A percentile compares a stretch with the other conserved stretches of the same genome.
phyloP scores from a whole-genome alignment of 2,329 filamentous ascomycete species.

The Phialophora macrospora region DNA sequence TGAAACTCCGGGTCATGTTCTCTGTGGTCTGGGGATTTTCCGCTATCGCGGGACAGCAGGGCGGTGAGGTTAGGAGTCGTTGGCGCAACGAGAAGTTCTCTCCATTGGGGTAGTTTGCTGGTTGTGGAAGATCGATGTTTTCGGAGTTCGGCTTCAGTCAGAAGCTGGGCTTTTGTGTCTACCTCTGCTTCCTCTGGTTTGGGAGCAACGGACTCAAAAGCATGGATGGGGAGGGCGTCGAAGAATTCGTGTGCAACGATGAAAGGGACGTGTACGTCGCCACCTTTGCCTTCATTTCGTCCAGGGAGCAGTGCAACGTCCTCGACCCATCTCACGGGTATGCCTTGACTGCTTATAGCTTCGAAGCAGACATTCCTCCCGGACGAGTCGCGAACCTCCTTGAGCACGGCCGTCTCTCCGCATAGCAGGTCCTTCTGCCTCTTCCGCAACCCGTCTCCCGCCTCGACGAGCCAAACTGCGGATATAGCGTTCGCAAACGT shows the following conservation, averaged over 20 bases:
- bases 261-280: constrained; percentile 54
- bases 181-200: constrained; percentile 50
- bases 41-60: constrained; percentile 49
- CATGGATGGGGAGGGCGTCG: constrained; percentile 93
- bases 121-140: constrained; percentile 47
- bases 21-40: constrained; percentile 45
- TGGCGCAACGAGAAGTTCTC: constrained; percentile 77
- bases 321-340: constrained; percentile 77
- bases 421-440: constrained; percentile 83
- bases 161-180: constrained; percentile 47
- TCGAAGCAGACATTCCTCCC: constrained; percentile 63
- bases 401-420: constrained; percentile 72
- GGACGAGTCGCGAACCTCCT: constrained; percentile 52
- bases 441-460: constrained; percentile 76
- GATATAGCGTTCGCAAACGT: constrained; percentile 76
- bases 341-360: constrained; percentile 74
- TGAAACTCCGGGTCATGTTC: constrained; percentile 79
- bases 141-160: constrained; percentile 52
- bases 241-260: constrained; percentile 99
- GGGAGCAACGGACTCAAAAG: constrained; percentile 77
- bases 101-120: constrained; percentile 68
- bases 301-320: constrained; percentile 81
- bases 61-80: constrained; percentile 64
- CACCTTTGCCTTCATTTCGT: constrained; percentile 65
- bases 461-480: constrained; percentile 91